Evolutionary conservation across 192 early-diverging fungal species (phyloP), one percentile per base, ranked within the genome.

Genomic region (Coemansia sp.): DNA sequence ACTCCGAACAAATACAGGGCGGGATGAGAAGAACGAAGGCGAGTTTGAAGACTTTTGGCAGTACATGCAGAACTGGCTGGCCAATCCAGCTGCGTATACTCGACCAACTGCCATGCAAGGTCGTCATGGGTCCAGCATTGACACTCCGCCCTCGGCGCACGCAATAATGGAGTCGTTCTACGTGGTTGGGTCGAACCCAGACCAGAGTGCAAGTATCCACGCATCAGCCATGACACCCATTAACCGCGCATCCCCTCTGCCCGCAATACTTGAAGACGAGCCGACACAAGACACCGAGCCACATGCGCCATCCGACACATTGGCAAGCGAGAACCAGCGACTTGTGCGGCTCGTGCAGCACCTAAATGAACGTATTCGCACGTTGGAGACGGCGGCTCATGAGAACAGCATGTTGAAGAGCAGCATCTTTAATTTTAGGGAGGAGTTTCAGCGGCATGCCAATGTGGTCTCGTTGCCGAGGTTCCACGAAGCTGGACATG

Each of bases 381-480:
- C 64, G 22, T 62, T 82, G 5, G 79, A 76, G 55, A 70, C 70
- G 19, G 79, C 79, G 5, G 79, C 79, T 1, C 79, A 76, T 22
- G 79, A 82, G 37, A 82, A 76, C 67, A 82, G 68, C 48, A 76
- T 82, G 71, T 68, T 82, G 2, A 82, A 76, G 41, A 82, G 79
- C 60, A 82, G 79, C 45, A 82, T 82, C n/a, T 65, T 73, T 10
- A 82, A 63, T 53, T 76, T 82, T 60, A 69, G 74, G 0, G 79
- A 82, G 35, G 74, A 82, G 54, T 82, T 82, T 22, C 73, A 76
- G 49, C 75, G 71, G 2, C 79, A 82, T 62, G 79, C 79, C 19
- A 75, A 72, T 45, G 72, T 62, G 5, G 72, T 61, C 11, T 35
- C 78, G 11, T 29, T 75, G 66, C 72, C 72, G 5, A 52, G 66